Evolutionary conservation across 768 basidiomycete species (phyloP).

Genomic region (Tylopilus balloui): DNA sequence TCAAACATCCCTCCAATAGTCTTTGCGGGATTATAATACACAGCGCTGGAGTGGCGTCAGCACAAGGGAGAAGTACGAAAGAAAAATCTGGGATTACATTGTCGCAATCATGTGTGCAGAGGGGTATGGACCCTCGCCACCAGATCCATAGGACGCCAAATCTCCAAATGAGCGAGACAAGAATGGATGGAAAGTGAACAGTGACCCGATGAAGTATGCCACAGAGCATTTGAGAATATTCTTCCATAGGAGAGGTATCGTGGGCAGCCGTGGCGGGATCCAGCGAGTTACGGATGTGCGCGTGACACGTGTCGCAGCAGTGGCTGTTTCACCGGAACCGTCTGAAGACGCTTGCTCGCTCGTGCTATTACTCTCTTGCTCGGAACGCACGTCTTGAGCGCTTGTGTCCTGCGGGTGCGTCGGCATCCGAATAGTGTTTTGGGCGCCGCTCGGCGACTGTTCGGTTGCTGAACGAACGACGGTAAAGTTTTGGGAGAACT

Average conservation of each 20-base stretch:
- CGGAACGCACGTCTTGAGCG: not conserved
- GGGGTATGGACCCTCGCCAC: slow-evolving; percentile 53
- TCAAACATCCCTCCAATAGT: slow-evolving; percentile 91
- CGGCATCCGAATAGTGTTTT: not conserved
- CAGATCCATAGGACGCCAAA: slow-evolving; percentile 47
- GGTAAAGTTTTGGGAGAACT: not conserved
- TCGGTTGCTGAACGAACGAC: slow-evolving; percentile 5
- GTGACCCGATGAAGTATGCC: slow-evolving; percentile 83
- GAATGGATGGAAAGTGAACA: slow-evolving; percentile 86
- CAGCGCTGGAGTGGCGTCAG: slow-evolving; percentile 44
- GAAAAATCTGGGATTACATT: slow-evolving; percentile 43
- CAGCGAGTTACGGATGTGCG: slow-evolving; percentile 5
- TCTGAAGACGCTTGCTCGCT: slow-evolving; percentile 16
- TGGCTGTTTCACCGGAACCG: slow-evolving; percentile 12
- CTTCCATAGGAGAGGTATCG: slow-evolving; percentile 48
- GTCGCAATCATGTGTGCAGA: slow-evolving; percentile 92
- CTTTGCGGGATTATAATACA: slow-evolving; percentile 93
- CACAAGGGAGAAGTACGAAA: not conserved
- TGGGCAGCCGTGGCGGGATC: slow-evolving; percentile 26
- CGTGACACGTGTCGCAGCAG: slow-evolving; percentile 6
- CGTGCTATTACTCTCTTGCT: not conserved
- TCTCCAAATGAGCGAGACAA: slow-evolving; percentile 69
- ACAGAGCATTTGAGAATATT: slow-evolving; percentile 89
- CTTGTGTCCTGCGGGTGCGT: not conserved
- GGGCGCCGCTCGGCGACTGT: not conserved